Percentiles rank a stretch among this genome's conserved stretches.
Evolutionary conservation across 2,329 filamentous ascomycete genomes (phyloP).

Genomic region (Curvularia spicifera): DNA sequence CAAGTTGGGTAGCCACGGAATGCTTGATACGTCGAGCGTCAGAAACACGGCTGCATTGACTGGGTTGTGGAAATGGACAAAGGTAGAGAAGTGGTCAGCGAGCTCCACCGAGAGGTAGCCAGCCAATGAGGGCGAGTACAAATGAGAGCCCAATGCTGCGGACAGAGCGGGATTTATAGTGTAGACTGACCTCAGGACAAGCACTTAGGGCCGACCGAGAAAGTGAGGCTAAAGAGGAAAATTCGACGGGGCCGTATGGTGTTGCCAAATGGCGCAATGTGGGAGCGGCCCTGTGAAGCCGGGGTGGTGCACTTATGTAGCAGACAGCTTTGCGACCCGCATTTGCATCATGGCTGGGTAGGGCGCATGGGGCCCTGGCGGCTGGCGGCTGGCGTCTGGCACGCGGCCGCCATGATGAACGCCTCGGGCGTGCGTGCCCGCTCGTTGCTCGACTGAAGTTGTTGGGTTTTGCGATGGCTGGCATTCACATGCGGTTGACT

Average conservation of each 20-base stretch:
- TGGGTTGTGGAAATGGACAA: conserved; percentile 17
- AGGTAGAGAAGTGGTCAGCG: conserved; percentile 24
- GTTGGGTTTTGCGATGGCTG: conserved; percentile 1
- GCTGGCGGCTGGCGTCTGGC: conserved; percentile 25
- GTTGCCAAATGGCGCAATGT: conserved; percentile 30
- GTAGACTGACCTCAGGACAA: conserved; percentile 22
- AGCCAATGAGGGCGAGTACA: conserved; percentile 24
- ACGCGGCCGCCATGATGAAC: conserved; percentile 29
- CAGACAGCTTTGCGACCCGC: conserved; percentile 35
- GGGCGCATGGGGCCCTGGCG: conserved; percentile 30
- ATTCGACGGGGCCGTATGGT: conserved; percentile 5
- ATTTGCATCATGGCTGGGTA: conserved; percentile 36
- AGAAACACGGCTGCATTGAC: conserved; percentile 32
- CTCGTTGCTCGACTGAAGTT: conserved; percentile 5
- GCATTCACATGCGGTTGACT: conserved; percentile 13
- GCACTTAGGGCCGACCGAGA: conserved; percentile 18
- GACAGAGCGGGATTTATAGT: conserved; percentile 22
- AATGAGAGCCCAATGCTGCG: conserved; percentile 27
- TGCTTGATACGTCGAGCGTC: conserved; percentile 27
- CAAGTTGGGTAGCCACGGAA: conserved; percentile 20
- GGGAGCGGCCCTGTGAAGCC: conserved; percentile 17
- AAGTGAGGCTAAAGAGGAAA: conserved; percentile 9
- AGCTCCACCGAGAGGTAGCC: conserved; percentile 20
- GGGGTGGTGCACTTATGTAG: conserved; percentile 40
- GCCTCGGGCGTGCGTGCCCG: conserved; percentile 27